phyloP scores from a whole-genome alignment of 2,329 filamentous ascomycete genomes.

The Catunica adiposa region DNA sequence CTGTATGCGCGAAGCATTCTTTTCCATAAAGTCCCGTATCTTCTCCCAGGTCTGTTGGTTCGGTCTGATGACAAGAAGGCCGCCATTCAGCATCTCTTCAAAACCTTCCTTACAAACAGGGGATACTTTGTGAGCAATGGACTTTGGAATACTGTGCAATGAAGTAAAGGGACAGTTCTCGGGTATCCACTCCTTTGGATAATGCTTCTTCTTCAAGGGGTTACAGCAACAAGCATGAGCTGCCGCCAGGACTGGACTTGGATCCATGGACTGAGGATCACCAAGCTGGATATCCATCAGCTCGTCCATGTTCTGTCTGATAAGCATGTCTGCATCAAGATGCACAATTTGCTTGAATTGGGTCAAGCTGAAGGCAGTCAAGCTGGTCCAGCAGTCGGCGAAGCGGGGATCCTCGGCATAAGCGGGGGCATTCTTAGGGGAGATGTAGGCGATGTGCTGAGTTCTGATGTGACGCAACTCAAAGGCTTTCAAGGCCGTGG shows the following conservation, averaged over 20 bases:
- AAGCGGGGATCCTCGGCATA: constrained; percentile 68
- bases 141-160: constrained; percentile 31
- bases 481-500: constrained; percentile 51
- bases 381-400: constrained; percentile 81
- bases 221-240: constrained; percentile 79
- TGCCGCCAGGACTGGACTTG: constrained; percentile 55
- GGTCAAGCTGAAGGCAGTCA: constrained; percentile 58
- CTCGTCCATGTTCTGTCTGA: constrained; percentile 75
- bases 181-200: constrained; percentile 52
- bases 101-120: constrained; percentile 29
- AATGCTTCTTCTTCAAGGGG: constrained; percentile 60
- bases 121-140: constrained; percentile 29
- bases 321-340: constrained; percentile 79
- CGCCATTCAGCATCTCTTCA: constrained; percentile 34
- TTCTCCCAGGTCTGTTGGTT: constrained; percentile 30
- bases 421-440: constrained; percentile 48
- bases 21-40: constrained; percentile 35
- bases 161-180: constrained; percentile 41
- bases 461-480: constrained; percentile 50
- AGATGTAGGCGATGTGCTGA: constrained; percentile 55
- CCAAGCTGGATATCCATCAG: constrained; percentile 72
- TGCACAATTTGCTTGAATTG: constrained; percentile 69
- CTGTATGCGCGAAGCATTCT: constrained; percentile 30
- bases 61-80: constrained; percentile 41
- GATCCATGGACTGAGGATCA: constrained; percentile 17